Evolutionary conservation across 805 yeast species (phyloP).

Genomic region (Candida parachauliodes): DNA sequence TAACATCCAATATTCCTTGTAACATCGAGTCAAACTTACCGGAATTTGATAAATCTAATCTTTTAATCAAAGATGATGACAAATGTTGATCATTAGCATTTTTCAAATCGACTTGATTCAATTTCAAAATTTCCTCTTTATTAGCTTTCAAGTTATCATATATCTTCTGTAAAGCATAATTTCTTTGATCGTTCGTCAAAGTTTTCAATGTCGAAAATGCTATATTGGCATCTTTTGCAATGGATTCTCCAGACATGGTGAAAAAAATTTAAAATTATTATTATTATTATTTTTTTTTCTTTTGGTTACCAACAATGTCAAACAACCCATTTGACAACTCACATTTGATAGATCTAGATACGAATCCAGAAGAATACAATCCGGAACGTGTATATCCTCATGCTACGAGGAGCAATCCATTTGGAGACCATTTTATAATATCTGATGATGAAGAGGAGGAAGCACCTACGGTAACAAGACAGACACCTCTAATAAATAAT

Average conservation of each 20-base stretch:
- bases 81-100: slow-evolving; percentile 61
- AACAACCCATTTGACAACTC: slow-evolving; percentile 21
- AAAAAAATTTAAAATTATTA: not conserved
- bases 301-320: slow-evolving; percentile 2
- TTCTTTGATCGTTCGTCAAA: slow-evolving; percentile 66
- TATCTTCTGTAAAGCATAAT: slow-evolving; percentile 66
- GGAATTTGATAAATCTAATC: slow-evolving; percentile 76
- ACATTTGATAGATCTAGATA: slow-evolving; percentile 28
- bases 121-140: slow-evolving; percentile 62
- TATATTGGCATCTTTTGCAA: slow-evolving; percentile 76
- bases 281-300: not conserved
- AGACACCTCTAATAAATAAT: slow-evolving; percentile 22
- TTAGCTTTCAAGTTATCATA: slow-evolving; percentile 61
- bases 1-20: slow-evolving; percentile 91
- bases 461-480: slow-evolving; percentile 12
- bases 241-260: slow-evolving; percentile 50
- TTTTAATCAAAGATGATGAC: slow-evolving; percentile 68
- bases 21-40: slow-evolving; percentile 93
- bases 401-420: slow-evolving; percentile 18
- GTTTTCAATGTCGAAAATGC: slow-evolving; percentile 85
- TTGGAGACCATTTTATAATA: slow-evolving; percentile 32
- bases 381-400: slow-evolving; percentile 7
- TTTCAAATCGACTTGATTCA: slow-evolving; percentile 73
- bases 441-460: slow-evolving; percentile 32
- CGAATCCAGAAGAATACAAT: slow-evolving; percentile 12